Evolutionary conservation across 768 basidiomycete species (phyloP).

Genomic region (Steccherinum ochraceum): DNA sequence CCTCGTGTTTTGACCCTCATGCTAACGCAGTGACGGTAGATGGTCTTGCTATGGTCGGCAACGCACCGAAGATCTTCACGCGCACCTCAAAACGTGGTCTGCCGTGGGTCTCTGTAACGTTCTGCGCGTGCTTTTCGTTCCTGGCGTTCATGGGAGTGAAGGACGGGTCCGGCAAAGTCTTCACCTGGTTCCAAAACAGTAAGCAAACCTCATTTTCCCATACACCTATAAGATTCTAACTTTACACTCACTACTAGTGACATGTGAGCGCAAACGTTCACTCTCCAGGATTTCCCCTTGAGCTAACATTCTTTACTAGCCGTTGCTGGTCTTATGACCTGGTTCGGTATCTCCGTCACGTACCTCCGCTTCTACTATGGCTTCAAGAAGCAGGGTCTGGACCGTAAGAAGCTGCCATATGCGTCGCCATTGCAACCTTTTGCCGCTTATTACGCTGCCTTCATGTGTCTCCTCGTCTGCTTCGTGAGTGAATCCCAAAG

Average conservation of each 20-base stretch:
- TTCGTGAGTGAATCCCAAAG: constrained; percentile 41
- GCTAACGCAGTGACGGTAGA: constrained; percentile 30
- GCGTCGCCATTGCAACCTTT: constrained; percentile 33
- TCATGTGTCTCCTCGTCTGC: constrained; percentile 41
- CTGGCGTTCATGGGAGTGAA: constrained; percentile 37
- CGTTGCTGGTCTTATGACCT: constrained; percentile 35
- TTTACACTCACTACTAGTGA: too few species aligned
- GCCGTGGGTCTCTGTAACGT: constrained; percentile 34
- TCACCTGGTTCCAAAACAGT: constrained; percentile 32
- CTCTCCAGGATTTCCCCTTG: background rate
- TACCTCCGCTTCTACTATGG: constrained; percentile 44
- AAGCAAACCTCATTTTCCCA: too few species aligned
- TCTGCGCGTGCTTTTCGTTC: constrained; percentile 26
- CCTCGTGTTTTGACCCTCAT: constrained; percentile 1
- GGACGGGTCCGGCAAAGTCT: constrained; percentile 30
- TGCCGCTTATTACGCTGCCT: constrained; percentile 30
- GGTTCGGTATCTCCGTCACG: constrained; percentile 38
- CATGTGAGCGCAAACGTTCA: background rate
- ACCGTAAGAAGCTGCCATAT: constrained; percentile 42
- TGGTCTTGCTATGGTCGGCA: constrained; percentile 44
- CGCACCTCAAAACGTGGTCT: constrained; percentile 32
- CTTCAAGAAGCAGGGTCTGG: constrained; percentile 41
- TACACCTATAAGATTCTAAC: background rate
- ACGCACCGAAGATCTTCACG: constrained; percentile 48
- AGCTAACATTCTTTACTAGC: constrained; percentile 16